These are phyloP conservation scores for Funneliformis mosseae DNA, from an alignment of 192 early-diverging fungal genomes.

Conservation along the genomic window DNA sequence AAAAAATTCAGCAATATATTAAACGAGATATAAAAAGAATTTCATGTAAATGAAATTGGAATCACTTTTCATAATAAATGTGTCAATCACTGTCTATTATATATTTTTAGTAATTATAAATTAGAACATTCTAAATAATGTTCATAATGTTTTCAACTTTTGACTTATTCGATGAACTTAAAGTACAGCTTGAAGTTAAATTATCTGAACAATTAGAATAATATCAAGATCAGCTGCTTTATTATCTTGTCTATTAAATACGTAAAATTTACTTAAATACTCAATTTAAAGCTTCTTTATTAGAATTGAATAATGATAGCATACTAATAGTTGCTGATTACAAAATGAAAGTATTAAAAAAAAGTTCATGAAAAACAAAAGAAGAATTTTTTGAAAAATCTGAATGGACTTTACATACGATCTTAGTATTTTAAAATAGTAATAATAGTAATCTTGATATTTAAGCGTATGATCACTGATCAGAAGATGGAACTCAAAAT, in stretches of 20 bases:
- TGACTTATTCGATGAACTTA: not conserved
- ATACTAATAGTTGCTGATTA: not conserved
- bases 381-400: not conserved
- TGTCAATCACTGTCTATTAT: not conserved
- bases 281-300: conserved; percentile 12
- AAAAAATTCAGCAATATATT: not conserved
- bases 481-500: not conserved
- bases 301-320: not conserved
- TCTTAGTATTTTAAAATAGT: not conserved
- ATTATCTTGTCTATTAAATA: not conserved
- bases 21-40: conserved; percentile 1
- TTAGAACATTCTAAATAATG: not conserved
- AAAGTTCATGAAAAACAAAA: not conserved
- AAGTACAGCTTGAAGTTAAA: not conserved
- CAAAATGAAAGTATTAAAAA: not conserved
- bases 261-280: not conserved
- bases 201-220: not conserved
- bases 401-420: not conserved
- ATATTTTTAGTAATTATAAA: not conserved
- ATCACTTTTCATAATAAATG: not conserved
- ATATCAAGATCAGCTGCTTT: not conserved
- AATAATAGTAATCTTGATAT: not conserved
- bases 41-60: not conserved
- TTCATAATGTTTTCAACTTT: not conserved
- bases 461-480: not conserved